Base-by-base conservation (phyloP, 2,329 filamentous ascomycete genomes). In the Nemania abortiva region DNA sequence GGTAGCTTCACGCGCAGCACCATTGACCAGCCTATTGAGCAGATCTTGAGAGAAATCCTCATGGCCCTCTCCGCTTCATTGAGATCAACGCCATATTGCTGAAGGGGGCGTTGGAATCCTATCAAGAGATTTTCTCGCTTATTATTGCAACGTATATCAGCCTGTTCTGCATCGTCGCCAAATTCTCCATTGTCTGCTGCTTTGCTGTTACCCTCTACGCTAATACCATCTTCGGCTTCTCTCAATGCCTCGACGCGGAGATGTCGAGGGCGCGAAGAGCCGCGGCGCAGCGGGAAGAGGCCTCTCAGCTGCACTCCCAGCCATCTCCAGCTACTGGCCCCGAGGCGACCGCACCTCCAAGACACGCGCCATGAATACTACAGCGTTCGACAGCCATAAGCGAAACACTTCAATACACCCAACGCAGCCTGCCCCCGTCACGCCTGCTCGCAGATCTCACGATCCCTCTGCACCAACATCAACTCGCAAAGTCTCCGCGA, bases 401-500 rank as follows among this genome's bases (percentile, higher is more conserved):
- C 49, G 34, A 56, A 45, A 65, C 22, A 47, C 22, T 3, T 42
- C 65, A 11, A 37, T 20, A 18, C 42, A 56, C 2, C 50, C 65
- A 15, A 37, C 24, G 13, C 42, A 58, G 31, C 34, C 70, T n/a
- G 22, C 65, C 15, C 68, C 70, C 47, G 57, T 64, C 5, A 70
- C 72, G 6, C 63, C 74, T 15, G 15, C 37, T 61, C 68, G 49
- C 22, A 66, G 59, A 7, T 47, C 10, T 37, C 29, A 62, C 39
- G 56, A 66, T n/a, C 50, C 39, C 11, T 57, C 64, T 15, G 63
- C 27, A 34, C 56, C 70, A 20, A 65, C 65, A 20, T 74, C 75
- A 5, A 73, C 74, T 9, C 72, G 73, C 7, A 74, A 74, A 6
- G 54, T 75, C 7, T 77, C 77, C 3, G 74, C 76, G 3, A 69